A percentile compares a stretch with the other conserved stretches of the same genome.
phyloP scores from a whole-genome alignment of 345 rosid species.

The Excoecaria cochinchinensis region DNA sequence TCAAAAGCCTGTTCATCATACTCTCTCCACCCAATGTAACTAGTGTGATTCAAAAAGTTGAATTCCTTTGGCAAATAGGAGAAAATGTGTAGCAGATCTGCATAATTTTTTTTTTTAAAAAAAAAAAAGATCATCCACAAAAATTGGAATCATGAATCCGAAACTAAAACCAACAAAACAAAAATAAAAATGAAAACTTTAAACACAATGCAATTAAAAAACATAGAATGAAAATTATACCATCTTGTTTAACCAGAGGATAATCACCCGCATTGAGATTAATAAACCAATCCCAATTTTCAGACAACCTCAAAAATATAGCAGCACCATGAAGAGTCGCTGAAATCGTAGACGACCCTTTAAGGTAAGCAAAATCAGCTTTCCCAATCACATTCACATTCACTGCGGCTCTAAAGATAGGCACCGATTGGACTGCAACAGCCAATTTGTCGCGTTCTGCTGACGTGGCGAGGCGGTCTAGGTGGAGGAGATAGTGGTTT shows the following conservation, averaged over 20 bases:
- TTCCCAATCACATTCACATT: constrained; percentile 83
- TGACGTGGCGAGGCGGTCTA: constrained; percentile 64
- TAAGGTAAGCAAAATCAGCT: constrained; percentile 68
- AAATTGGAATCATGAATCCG: background rate
- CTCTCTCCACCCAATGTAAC: constrained; percentile 98
- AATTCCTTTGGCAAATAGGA: constrained; percentile 78
- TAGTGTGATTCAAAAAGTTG: constrained; percentile 77
- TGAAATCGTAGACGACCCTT: constrained; percentile 81
- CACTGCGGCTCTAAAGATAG: constrained; percentile 68
- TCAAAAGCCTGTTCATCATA: constrained; percentile 33
- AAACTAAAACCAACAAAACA: background rate
- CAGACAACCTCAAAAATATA: constrained; percentile 62
- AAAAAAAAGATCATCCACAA: background rate
- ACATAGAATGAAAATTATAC: constrained; percentile 32
- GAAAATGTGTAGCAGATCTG: constrained; percentile 93
- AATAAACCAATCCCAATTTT: constrained; percentile 89
- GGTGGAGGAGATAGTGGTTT: constrained; percentile 80
- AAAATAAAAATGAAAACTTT: background rate
- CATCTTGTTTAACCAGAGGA: constrained; percentile 93
- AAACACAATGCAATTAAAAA: background rate
- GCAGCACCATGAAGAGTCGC: constrained; percentile 88
- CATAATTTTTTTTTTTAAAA: constrained; percentile 33
- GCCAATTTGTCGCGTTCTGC: constrained; percentile 74
- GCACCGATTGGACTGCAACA: constrained; percentile 47
- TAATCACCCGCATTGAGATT: constrained; percentile 69